A percentile compares a stretch with the other conserved stretches of the same genome.
phyloP scores from a whole-genome alignment of 345 rosid genomes.

The Citrus unshiu region DNA sequence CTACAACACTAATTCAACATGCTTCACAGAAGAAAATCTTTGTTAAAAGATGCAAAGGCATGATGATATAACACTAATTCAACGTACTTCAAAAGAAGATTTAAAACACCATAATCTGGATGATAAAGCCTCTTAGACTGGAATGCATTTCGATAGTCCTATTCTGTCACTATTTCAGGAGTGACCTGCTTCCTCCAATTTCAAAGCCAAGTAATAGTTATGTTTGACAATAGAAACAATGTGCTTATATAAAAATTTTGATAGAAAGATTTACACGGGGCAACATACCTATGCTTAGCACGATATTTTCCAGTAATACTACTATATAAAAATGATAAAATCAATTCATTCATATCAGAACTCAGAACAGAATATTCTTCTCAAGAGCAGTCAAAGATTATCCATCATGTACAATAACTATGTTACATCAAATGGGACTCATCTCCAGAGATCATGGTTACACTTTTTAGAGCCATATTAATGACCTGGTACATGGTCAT shows the following conservation, averaged over 20 bases:
- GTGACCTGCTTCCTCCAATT: not conserved
- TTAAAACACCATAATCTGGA: not conserved
- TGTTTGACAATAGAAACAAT: not conserved
- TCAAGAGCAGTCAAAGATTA: not conserved
- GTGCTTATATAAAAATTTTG: not conserved
- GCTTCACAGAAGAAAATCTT: not conserved
- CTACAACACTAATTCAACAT: not conserved
- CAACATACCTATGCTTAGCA: not conserved
- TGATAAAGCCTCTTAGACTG: not conserved
- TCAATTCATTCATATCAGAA: not conserved
- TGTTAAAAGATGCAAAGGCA: not conserved
- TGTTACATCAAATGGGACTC: not conserved
- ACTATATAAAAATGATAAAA: not conserved
- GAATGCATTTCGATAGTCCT: not conserved
- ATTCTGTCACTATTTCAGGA: not conserved
- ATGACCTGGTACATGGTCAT: not conserved
- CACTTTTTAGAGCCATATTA: not conserved
- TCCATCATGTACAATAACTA: not conserved
- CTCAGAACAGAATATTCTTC: not conserved
- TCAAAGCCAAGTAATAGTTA: not conserved
- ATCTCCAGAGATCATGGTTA: not conserved
- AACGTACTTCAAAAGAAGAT: not conserved
- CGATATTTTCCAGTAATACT: not conserved
- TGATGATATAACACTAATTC: not conserved
- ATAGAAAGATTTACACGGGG: not conserved